Conservation (phyloP, 768 basidiomycete species). For the Lactifluus piperatus region DNA sequence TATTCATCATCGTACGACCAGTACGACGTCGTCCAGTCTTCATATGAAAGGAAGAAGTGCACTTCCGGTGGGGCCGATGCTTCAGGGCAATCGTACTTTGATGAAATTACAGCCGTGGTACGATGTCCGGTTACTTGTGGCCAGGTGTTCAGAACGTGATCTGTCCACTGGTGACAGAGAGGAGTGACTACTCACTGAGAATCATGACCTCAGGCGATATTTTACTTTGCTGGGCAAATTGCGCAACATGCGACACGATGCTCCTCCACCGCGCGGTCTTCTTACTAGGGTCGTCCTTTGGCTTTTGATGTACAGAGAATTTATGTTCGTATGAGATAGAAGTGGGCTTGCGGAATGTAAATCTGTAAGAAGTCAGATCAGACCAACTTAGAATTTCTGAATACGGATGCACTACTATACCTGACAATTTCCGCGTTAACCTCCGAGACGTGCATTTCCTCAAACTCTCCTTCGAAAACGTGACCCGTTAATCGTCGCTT, state of each 20-base stretch:
- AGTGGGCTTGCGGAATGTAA: slow-evolving; percentile 1
- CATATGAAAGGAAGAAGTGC: slow-evolving; percentile 13
- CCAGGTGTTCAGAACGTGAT: background rate
- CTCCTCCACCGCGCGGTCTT: slow-evolving; percentile 5
- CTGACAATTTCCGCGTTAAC: background rate
- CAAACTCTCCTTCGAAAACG: no score
- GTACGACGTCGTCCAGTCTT: slow-evolving; percentile 6
- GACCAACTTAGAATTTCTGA: no score
- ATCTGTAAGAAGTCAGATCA: background rate
- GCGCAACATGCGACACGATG: background rate
- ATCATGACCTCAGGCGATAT: slow-evolving; percentile 5
- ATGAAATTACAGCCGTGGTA: no score
- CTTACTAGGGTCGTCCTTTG: slow-evolving; percentile 1
- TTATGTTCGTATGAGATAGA: background rate
- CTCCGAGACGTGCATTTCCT: background rate
- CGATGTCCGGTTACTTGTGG: no score
- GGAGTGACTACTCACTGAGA: background rate
- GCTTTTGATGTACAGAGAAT: slow-evolving; percentile 7
- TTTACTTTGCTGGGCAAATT: background rate
- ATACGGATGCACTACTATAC: background rate
- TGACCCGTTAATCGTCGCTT: no score
- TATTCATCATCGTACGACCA: slow-evolving; percentile 1
- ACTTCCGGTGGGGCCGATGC: slow-evolving; percentile 12
- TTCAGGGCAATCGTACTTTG: no score
- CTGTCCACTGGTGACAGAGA: no score